Evolutionary conservation across 1,284 basidiomycete species (phyloP).

Genomic region (Athelia sp.): DNA sequence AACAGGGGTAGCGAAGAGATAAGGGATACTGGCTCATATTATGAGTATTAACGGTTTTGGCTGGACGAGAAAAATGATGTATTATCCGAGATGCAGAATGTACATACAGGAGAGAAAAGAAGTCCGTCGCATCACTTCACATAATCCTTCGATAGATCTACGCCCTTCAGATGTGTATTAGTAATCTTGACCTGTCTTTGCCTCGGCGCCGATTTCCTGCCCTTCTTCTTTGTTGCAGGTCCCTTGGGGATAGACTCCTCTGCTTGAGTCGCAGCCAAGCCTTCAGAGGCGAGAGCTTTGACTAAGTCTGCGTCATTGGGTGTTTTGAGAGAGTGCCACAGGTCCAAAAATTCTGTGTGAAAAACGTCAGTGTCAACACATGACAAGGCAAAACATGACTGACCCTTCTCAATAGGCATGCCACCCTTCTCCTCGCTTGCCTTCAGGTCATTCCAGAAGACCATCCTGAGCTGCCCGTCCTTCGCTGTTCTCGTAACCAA

Average conservation of each 20-base stretch:
- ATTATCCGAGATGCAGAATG: too few species aligned
- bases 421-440: conserved; percentile 66
- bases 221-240: conserved; percentile 68
- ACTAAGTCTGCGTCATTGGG: conserved; percentile 82
- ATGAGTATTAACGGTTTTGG: too few species aligned
- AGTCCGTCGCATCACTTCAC: conserved; percentile 16
- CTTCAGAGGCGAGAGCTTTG: conserved; percentile 72
- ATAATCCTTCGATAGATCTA: conserved; percentile 78
- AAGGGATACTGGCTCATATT: too few species aligned
- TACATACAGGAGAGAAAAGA: too few species aligned
- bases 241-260: conserved; percentile 49
- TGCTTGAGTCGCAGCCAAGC: conserved; percentile 69
- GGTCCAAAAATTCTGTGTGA: conserved; percentile 71
- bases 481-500: conserved; percentile 80
- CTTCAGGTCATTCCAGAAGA: conserved; percentile 89
- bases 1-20: too few species aligned
- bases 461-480: conserved; percentile 81
- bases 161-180: conserved; percentile 81
- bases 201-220: conserved; percentile 70
- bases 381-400: conserved; percentile 16
- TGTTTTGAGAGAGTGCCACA: conserved; percentile 83
- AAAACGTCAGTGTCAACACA: conserved; percentile 2
- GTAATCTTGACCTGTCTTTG: conserved; percentile 79
- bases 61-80: too few species aligned
- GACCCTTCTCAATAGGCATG: conserved; percentile 76